Base-by-base conservation (phyloP, 2,329 filamentous ascomycete species). In the Penicillium sp. region DNA sequence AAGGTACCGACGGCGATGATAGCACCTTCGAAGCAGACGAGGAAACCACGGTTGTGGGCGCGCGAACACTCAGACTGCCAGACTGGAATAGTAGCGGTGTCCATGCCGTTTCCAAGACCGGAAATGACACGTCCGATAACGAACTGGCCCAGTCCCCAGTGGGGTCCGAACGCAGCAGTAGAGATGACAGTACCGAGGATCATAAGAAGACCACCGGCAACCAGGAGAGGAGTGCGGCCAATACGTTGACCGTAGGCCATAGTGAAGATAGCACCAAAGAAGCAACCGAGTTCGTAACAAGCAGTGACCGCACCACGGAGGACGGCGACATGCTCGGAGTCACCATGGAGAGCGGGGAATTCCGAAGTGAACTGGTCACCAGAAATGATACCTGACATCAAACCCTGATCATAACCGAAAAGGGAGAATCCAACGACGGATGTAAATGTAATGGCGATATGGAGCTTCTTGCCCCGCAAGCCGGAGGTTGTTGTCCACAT, bases 131-230 rank as follows among this genome's bases (percentile, higher is more conserved):
- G 67, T 14, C 68, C 68, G 26, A 70, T 31, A 19, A 79, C 73
- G 66, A 79, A 77, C 63, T 78, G 75, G 3, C 73, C 70, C 12
- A 72, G 51, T 53, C 63, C 67, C 64, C 67, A 69, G 1, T 65
- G 44, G 12, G 43, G 31, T 6, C 57, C 56, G 50, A 61, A 69
- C 19, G 65, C 45, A 43, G 61, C 58, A 6, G 62, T 59, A 5
- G 67, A 65, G 42, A 74, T 66, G 22, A 70, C 45, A 19, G 69
- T 68, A 41, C 72, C 72, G 35, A 74, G 12, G 17, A 68, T 55
- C 65, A 74, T 64, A 57, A 85, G 81, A 40, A 81, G 66, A 31
- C 81, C 78, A 49, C 84, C 84, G 42, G 79, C 73, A 61, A 84
- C 81, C 50, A 81, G 78, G 0, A 81, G 75, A 31, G 69, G 74